A percentile compares a stretch with the other conserved stretches of the same genome.
phyloP scores from a whole-genome alignment of 306 rosid species.

The Hylodesmum podocarpum region DNA sequence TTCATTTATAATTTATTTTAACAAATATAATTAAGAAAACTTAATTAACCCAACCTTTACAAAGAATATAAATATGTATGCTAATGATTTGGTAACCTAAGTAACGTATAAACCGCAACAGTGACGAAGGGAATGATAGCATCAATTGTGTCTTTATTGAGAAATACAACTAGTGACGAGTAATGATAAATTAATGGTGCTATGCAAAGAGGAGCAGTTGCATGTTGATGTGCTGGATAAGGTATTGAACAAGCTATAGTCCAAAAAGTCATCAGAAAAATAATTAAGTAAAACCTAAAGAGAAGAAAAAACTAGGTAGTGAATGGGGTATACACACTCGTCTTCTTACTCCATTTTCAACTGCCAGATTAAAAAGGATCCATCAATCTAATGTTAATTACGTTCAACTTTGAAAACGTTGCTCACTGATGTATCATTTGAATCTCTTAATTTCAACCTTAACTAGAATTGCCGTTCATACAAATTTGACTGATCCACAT shows the following conservation, averaged over 20 bases:
- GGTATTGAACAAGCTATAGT: conserved; percentile 2
- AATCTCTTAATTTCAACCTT: not conserved
- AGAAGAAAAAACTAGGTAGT: not conserved
- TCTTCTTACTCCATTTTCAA: conserved; percentile 24
- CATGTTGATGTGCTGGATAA: conserved; percentile 37
- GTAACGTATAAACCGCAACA: conserved; percentile 19
- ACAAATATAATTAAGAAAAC: conserved; percentile 5
- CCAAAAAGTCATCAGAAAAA: conserved; percentile 18
- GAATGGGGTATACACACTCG: not conserved
- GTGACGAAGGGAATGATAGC: conserved; percentile 53
- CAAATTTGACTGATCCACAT: conserved; percentile 4
- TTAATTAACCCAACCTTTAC: not conserved
- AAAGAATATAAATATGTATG: not conserved
- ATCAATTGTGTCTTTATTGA: conserved; percentile 40
- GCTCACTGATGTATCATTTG: not conserved
- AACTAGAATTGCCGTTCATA: not conserved
- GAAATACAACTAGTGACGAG: conserved; percentile 9
- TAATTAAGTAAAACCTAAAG: not conserved
- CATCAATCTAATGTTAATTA: not conserved
- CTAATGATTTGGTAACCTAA: conserved; percentile 47
- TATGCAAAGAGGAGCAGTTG: conserved; percentile 47
- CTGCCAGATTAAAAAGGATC: not conserved
- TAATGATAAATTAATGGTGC: not conserved
- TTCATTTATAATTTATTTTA: not conserved
- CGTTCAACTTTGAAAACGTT: conserved; percentile 16